Evolutionary conservation across 352 stramenopile genomes (phyloP).

Genomic region (Phytophthora multivora): DNA sequence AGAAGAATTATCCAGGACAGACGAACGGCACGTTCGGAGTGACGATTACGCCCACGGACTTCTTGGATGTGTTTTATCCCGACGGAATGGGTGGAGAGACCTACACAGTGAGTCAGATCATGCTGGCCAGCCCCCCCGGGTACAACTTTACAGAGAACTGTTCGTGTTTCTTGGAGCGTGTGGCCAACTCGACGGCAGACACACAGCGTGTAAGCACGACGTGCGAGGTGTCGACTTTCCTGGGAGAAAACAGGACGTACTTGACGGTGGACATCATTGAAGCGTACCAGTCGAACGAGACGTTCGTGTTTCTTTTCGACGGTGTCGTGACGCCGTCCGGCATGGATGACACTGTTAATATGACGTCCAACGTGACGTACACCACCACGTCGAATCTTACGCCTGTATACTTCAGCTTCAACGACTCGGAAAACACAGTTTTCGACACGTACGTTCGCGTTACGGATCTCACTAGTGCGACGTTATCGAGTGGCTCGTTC

Average conservation of each 20-base stretch:
- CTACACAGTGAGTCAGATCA: conserved; percentile 76
- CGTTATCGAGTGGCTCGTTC: conserved; percentile 75
- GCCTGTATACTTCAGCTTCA: conserved; percentile 79
- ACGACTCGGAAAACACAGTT: conserved; percentile 66
- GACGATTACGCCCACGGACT: conserved; percentile 71
- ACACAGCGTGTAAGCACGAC: conserved; percentile 31
- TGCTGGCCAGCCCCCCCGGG: conserved; percentile 65
- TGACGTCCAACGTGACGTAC: conserved; percentile 47
- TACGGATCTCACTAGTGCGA: conserved; percentile 44
- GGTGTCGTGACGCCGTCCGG: conserved; percentile 65
- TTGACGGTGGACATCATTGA: conserved; percentile 69
- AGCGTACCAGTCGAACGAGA: conserved; percentile 54
- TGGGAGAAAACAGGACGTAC: conserved; percentile 54
- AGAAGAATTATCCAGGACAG: conserved; percentile 68
- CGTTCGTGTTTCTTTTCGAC: conserved; percentile 73
- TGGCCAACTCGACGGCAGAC: conserved; percentile 19
- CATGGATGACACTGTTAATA: conserved; percentile 39
- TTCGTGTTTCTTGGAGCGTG: conserved; percentile 48
- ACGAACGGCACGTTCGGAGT: conserved; percentile 80
- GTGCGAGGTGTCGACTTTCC: conserved; percentile 54
- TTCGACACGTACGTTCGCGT: conserved; percentile 77
- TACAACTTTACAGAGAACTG: conserved; percentile 63
- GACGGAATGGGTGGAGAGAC: conserved; percentile 46
- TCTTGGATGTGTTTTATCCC: conserved; percentile 65
- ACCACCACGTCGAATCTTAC: conserved; percentile 57